Evolutionary conservation across 2,329 filamentous ascomycete species (phyloP), one percentile per base, ranked within the genome.

Genomic region (Verticillium albo-atrum): DNA sequence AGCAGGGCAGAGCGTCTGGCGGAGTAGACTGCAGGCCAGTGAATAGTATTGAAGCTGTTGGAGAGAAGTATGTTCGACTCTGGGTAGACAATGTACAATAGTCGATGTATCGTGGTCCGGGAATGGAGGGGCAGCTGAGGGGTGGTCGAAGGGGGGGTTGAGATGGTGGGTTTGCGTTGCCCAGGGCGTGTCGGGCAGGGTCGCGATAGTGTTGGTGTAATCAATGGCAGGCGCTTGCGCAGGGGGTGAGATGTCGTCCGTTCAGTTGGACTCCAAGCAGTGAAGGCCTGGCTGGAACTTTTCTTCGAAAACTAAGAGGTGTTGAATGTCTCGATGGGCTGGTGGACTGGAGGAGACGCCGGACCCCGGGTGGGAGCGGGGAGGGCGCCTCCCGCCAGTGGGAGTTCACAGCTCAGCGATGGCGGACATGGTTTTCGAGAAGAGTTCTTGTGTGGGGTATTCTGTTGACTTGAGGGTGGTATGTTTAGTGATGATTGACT

Each of bases 361-460:
- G 42, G n/a, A 50, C 42, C 76, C 37, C 52, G 55, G 27, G 28
- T 57, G 64, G 71, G 66, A 68, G 62, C 74, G 71, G 73, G 70
- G 71, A 68, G 72, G 42, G 20, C 75, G 77, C 76, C 79, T 81
- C 85, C 87, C 88, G 88, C 42, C 86, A 92, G 89, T 88, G 87
- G 87, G 84, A 79, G 85, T 91, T 93, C 92, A 96, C 89, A 94
- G 90, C 89, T 89, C 89, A 90, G 87, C 88, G 88, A 89, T 81
- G 82, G 88, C 87, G 87, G 82, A 86, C 85, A 85, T 86, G 84
- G 87, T 88, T 74, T 81, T 89, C 87, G 88, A 90, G 87, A 82
- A 88, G 20, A 89, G 87, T 86, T 81, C 71, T 63, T 67, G 68
- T 65, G 71, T 65, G 71, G 65, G 67, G 66, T 72, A 67, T 73